Evolutionary conservation across 805 yeast species (phyloP), one percentile per base, ranked within the genome.

Genomic region (Lipomyces lipofer): DNA sequence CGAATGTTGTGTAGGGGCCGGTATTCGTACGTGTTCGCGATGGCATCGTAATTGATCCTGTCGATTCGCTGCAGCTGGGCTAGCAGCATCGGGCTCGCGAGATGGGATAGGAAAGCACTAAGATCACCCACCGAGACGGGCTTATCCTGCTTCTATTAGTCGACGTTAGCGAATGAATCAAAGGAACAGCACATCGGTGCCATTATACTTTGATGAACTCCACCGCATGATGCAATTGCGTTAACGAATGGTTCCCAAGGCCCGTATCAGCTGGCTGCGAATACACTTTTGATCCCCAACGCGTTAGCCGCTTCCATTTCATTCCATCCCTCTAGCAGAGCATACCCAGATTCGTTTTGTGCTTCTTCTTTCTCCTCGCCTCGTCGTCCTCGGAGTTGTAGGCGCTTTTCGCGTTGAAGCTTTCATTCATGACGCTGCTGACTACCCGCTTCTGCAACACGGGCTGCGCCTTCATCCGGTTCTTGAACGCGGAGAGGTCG

Each of bases 1-100:
- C 87, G 84, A 55, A 94, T 91, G 66, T 90, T 90, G 70, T 89
- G 95, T 51, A 89, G 78, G 1, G 98, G 89, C 44, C 88, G 85
- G 66, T 94, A 94, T 68, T 89, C 92, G 52, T 90, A 79, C 0
- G 96, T 83, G 51, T 81, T 74, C 28, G 76, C 75, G 19, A 72
- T 75, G 0, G 82, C 75, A 64, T 86, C 83, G 66, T 83, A 87
- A 60, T 80, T 78, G 64, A 94, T 83, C 67, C 95, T 79, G 63
- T 88, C 92, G 56, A 89, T 80, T 64, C 82, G 88, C 58, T 84
- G 79, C 58, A 92, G 71, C 62, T 89, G 76, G 32, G 87, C 86
- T 27, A 91, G 69, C 52, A 92, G 73, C 44, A 86, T 85, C 50
- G 80, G 80, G 13, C 87, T 80, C 48, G 79, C 82, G 25, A 78